These are phyloP conservation scores for Thielaviopsis ethacetica DNA, from an alignment of 2,329 filamentous ascomycete genomes.

Conservation along the genomic window DNA sequence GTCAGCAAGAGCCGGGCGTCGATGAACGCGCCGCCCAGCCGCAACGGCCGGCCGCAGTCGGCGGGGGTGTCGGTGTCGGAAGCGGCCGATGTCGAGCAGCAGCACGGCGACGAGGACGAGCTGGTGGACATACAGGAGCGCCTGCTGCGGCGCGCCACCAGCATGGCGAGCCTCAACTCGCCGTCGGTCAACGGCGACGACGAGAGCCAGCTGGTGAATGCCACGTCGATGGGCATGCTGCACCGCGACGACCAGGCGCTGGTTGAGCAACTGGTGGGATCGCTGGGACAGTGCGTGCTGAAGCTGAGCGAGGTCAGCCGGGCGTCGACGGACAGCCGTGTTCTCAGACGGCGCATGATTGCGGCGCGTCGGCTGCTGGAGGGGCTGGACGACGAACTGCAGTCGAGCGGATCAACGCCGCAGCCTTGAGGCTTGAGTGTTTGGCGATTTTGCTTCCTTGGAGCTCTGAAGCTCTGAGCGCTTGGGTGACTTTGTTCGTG, in stretches of 20 bases:
- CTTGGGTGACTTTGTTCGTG: neutral
- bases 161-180: conserved; percentile 22
- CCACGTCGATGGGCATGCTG: conserved; percentile 29
- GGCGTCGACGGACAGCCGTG: conserved; percentile 40
- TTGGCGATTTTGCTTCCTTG: neutral
- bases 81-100: conserved; percentile 32
- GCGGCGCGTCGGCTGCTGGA: conserved; percentile 58
- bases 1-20: conserved; percentile 30
- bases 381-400: conserved; percentile 36
- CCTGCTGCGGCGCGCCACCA: conserved; percentile 2
- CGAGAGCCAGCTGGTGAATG: neutral
- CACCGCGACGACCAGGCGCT: conserved; percentile 41
- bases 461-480: no score
- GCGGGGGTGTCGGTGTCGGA: conserved; percentile 31
- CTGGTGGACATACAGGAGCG: conserved; percentile 16
- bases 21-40: conserved; percentile 1
- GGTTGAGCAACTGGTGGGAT: conserved; percentile 42
- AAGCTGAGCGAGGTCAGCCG: conserved; percentile 38
- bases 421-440: neutral
- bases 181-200: conserved; percentile 24
- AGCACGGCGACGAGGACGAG: conserved; percentile 30
- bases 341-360: conserved; percentile 57
- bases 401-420: neutral
- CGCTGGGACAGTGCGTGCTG: conserved; percentile 42
- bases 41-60: neutral